These are phyloP conservation scores for Penicillium sp. DNA, from an alignment of 2,329 filamentous ascomycete species.

Conservation along the genomic window DNA sequence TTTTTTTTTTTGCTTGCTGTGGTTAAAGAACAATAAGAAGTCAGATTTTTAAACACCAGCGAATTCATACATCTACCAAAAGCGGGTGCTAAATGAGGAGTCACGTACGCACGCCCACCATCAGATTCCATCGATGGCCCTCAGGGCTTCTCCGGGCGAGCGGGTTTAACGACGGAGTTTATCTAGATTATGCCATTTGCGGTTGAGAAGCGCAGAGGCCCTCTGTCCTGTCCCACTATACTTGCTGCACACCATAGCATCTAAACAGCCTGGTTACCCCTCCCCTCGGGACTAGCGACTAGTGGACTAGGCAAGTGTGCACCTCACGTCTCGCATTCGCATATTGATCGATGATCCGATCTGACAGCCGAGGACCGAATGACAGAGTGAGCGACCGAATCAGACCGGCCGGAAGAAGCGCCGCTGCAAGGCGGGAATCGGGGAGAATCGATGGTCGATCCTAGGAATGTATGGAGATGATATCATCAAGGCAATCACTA, in stretches of 20 bases:
- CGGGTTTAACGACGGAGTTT: not conserved
- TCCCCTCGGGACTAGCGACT: not conserved
- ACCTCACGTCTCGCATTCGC: not conserved
- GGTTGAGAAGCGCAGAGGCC: not conserved
- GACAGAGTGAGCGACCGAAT: slow-evolving; percentile 17
- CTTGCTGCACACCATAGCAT: not conserved
- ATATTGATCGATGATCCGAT: not conserved
- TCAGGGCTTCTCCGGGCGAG: not conserved
- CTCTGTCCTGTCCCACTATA: not conserved
- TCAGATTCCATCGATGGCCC: not conserved
- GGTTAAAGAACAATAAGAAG: slow-evolving; percentile 14
- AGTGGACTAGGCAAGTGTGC: not conserved
- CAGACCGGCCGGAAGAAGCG: slow-evolving; percentile 21
- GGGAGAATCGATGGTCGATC: slow-evolving; percentile 20
- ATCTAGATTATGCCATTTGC: not conserved
- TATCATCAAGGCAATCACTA: not conserved
- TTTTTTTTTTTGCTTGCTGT: not conserved
- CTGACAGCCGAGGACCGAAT: slow-evolving; percentile 11
- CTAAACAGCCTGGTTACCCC: no score
- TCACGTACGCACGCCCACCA: not conserved
- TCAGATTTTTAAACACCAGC: not conserved
- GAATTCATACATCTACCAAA: not conserved
- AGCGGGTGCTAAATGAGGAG: not conserved
- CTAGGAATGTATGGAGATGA: slow-evolving; percentile 16
- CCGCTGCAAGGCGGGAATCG: slow-evolving; percentile 27